Evolutionary conservation across 1,284 basidiomycete genomes (phyloP).

Genomic region (Cystobasidium slooffiae): DNA sequence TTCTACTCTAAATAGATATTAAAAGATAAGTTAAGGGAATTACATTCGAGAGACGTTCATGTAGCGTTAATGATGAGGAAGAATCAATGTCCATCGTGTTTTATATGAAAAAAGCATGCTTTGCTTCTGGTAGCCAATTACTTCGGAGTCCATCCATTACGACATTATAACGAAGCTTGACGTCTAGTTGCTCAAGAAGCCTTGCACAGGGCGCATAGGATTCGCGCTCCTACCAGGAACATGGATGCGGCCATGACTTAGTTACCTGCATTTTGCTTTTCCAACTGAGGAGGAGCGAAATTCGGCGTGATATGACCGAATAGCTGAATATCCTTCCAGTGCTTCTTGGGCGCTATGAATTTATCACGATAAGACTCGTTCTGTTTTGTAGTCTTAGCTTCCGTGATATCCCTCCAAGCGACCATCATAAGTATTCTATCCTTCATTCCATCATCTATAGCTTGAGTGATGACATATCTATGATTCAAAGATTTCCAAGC

Average conservation of each 20-base stretch:
- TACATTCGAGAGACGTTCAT: no score
- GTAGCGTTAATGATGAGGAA: no score
- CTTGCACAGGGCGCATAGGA: no score
- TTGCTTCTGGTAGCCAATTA: no score
- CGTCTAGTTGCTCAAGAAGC: no score
- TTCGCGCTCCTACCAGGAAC: background rate
- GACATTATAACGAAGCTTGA: no score
- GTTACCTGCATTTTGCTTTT: background rate
- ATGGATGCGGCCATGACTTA: background rate
- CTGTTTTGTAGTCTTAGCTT: slow-evolving; percentile 20
- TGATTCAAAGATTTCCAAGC: background rate
- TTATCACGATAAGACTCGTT: background rate
- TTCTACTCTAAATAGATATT: no score
- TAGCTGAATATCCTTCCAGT: slow-evolving; percentile 25
- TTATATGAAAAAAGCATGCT: no score
- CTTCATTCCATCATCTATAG: background rate
- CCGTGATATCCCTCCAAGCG: slow-evolving; percentile 34
- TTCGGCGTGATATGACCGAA: slow-evolving; percentile 41
- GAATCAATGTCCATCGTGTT: no score
- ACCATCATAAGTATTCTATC: slow-evolving; percentile 10
- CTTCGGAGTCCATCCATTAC: no score
- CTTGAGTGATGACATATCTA: background rate
- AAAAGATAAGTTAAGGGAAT: no score
- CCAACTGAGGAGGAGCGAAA: slow-evolving; percentile 24
- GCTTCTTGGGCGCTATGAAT: slow-evolving; percentile 13